Evolutionary conservation across 139 green algal species (phyloP).

Genomic region (Ettlia oleoabundans): DNA sequence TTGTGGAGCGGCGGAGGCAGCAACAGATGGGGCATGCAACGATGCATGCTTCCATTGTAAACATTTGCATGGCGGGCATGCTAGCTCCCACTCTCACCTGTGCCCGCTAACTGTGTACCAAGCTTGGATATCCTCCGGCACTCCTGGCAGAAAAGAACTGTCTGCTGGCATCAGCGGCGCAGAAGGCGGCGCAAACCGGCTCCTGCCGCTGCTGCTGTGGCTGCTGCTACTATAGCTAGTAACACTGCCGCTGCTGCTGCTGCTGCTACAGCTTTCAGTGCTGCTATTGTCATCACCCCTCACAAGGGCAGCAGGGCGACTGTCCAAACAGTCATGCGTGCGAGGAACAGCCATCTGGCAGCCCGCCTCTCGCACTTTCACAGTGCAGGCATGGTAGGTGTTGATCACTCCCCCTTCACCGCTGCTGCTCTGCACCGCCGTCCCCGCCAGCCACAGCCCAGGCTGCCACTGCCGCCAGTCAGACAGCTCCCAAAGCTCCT

Average conservation of each 20-base stretch:
- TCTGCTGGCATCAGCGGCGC: slow-evolving; percentile 9
- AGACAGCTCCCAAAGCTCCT: slow-evolving; percentile 10
- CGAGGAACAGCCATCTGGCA: too few relatives aligned
- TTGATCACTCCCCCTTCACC: neutral
- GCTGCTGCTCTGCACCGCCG: slow-evolving; percentile 11
- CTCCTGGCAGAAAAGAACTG: neutral
- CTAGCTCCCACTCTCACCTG: neutral
- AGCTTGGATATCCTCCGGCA: slow-evolving; percentile 6
- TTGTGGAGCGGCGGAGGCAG: too few relatives aligned
- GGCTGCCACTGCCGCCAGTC: slow-evolving; percentile 22
- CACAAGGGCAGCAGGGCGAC: too few relatives aligned
- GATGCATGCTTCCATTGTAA: too few relatives aligned
- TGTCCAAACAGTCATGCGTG: too few relatives aligned
- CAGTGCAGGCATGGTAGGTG: neutral
- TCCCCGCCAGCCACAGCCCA: slow-evolving; percentile 11
- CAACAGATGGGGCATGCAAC: too few relatives aligned
- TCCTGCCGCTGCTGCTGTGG: neutral
- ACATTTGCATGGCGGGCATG: too few relatives aligned
- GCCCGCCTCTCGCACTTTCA: neutral
- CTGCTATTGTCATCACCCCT: neutral
- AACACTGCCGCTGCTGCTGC: neutral
- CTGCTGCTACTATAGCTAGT: neutral
- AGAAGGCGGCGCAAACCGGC: slow-evolving; percentile 18
- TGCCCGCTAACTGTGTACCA: slow-evolving; percentile 54
- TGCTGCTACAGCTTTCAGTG: neutral